These are phyloP conservation scores for Durusdinium trenchii DNA, from an alignment of 73 alveolate genomes.

Conservation along the genomic window DNA sequence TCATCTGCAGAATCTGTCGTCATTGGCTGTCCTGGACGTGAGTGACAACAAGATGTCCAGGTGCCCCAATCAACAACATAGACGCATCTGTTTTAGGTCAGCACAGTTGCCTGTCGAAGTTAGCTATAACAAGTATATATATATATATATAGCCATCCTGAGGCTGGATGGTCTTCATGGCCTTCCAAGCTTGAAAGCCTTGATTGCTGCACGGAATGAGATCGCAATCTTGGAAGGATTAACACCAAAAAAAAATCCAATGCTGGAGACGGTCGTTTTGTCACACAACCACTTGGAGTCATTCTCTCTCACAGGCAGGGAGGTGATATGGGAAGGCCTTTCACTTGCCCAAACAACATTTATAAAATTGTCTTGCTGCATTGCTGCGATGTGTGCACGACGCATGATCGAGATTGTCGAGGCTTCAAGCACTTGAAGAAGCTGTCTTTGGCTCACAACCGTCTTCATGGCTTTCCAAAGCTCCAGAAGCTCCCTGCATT, in stretches of 20 bases:
- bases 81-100: background rate
- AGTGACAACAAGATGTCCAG: conserved; percentile 51
- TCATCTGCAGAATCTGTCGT: conserved; percentile 32
- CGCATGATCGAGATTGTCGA: background rate
- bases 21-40: conserved; percentile 72
- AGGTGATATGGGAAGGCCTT: background rate
- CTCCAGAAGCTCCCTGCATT: conserved; percentile 34
- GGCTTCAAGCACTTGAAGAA: conserved; percentile 87
- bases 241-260: conserved; percentile 56
- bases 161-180: conserved; percentile 70
- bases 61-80: background rate
- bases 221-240: conserved; percentile 41
- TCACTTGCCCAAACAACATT: background rate
- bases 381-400: background rate
- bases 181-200: conserved; percentile 59
- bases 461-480: conserved; percentile 39
- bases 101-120: background rate
- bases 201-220: conserved; percentile 68
- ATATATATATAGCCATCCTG: background rate
- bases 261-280: conserved; percentile 84
- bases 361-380: background rate
- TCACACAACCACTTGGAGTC: conserved; percentile 48
- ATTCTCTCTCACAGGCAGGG: conserved; percentile 25
- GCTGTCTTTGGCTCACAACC: conserved; percentile 74
- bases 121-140: background rate